Evolutionary conservation across 2,329 filamentous ascomycete species (phyloP).

Genomic region (Huntiella decipiens): DNA sequence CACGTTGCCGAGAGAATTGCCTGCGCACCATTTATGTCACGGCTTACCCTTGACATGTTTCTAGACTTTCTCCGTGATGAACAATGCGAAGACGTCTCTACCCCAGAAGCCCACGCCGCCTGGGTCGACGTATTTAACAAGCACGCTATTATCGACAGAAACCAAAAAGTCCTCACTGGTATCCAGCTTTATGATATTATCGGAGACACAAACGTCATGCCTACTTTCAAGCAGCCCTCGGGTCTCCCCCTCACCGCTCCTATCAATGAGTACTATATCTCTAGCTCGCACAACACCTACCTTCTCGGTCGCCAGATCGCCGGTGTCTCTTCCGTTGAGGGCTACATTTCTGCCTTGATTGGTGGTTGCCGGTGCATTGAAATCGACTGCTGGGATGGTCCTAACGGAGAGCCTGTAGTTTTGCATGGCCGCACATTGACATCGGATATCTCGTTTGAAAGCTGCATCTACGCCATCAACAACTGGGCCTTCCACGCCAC

Average conservation of each 20-base stretch:
- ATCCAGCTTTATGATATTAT: no score
- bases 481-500: conserved; percentile 83
- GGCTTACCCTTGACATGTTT: conserved; percentile 57
- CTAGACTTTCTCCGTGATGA: conserved; percentile 51
- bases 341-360: conserved; percentile 75
- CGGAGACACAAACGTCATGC: no score
- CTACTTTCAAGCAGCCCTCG: no score
- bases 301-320: conserved; percentile 78
- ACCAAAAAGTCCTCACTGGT: conserved; percentile 43
- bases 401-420: conserved; percentile 70
- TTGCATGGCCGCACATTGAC: conserved; percentile 84
- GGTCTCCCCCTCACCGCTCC: conserved; percentile 26
- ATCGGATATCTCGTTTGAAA: conserved; percentile 69
- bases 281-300: conserved; percentile 97
- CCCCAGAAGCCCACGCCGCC: conserved; percentile 29
- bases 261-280: conserved; percentile 93
- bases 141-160: conserved; percentile 25
- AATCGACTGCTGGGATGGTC: conserved; percentile 95
- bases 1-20: conserved; percentile 36
- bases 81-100: conserved; percentile 59
- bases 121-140: conserved; percentile 60
- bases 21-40: conserved; percentile 18
- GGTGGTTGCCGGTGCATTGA: conserved; percentile 89
- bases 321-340: conserved; percentile 81
- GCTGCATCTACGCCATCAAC: conserved; percentile 83